Percentiles rank a stretch among this genome's conserved stretches.
phyloP scores from a whole-genome alignment of 306 rosid species.

The Rubus parviflorus region DNA sequence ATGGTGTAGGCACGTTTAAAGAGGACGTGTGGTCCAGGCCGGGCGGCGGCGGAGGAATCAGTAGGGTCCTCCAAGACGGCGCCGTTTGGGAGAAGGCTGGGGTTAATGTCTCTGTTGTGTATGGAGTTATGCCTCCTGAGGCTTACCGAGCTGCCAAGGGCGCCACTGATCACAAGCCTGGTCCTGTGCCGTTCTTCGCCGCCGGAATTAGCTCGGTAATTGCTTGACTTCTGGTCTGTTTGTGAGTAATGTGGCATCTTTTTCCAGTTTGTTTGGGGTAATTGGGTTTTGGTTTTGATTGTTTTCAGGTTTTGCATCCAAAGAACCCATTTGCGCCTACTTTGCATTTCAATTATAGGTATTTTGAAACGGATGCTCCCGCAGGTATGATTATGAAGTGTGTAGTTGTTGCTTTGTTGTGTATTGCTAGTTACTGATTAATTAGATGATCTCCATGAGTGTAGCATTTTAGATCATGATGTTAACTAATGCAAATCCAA shows the following conservation, averaged over 20 bases:
- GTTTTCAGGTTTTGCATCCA: constrained; percentile 85
- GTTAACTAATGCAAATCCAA: too few species aligned
- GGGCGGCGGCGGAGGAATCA: constrained; percentile 96
- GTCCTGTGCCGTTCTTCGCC: constrained; percentile 88
- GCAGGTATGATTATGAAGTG: constrained; percentile 45
- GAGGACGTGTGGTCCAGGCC: constrained; percentile 99
- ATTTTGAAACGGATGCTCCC: constrained; percentile 93
- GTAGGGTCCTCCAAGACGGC: constrained; percentile 94
- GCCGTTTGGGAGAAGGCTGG: constrained; percentile 98
- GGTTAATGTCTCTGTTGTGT: constrained; percentile 92
- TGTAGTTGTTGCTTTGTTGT: not conserved
- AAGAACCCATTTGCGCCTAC: constrained; percentile 98
- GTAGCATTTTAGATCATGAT: not conserved
- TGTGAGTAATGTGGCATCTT: not conserved
- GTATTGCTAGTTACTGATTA: not conserved
- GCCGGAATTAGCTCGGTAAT: constrained; percentile 95
- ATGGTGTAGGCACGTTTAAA: constrained; percentile 74
- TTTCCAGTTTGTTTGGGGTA: not conserved
- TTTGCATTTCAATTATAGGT: constrained; percentile 89
- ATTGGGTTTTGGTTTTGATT: not conserved
- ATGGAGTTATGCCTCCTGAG: constrained; percentile 96
- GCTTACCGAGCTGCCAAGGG: constrained; percentile 94
- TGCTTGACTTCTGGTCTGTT: constrained; percentile 1
- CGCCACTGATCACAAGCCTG: constrained; percentile 64
- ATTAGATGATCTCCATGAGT: not conserved